These are phyloP conservation scores for Neurospora sp. DNA, from an alignment of 495 filamentous ascomycete species.

Conservation along the genomic window DNA sequence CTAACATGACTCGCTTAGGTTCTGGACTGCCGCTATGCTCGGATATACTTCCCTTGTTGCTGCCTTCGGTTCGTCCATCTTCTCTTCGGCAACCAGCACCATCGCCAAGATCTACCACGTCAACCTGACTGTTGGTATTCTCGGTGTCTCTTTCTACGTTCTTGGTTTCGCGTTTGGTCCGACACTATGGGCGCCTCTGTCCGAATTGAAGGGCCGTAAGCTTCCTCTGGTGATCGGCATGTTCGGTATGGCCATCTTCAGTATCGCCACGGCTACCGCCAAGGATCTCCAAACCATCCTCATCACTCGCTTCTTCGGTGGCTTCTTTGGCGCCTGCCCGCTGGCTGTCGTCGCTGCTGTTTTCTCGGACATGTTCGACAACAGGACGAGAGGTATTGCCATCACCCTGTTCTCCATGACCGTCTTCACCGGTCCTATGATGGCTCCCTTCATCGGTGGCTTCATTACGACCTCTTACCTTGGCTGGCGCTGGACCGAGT, in stretches of 20 bases:
- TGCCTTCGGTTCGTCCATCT: constrained; percentile 63
- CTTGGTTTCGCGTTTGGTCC: constrained; percentile 61
- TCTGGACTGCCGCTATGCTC: constrained; percentile 60
- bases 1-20: constrained; percentile 28
- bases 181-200: constrained; percentile 59
- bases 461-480: constrained; percentile 62
- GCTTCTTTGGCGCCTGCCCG: constrained; percentile 66
- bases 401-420: constrained; percentile 77
- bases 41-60: constrained; percentile 68
- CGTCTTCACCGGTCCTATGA: constrained; percentile 71
- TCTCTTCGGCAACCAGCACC: constrained; percentile 49
- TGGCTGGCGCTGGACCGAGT: constrained; percentile 86
- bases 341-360: constrained; percentile 77
- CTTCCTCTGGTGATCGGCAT: constrained; percentile 60
- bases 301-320: constrained; percentile 76
- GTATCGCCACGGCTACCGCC: constrained; percentile 55
- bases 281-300: constrained; percentile 79
- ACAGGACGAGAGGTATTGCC: constrained; percentile 65
- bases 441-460: constrained; percentile 75
- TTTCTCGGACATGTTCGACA: constrained; percentile 83
- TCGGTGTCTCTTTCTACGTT: constrained; percentile 63
- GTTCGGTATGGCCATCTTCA: constrained; percentile 74
- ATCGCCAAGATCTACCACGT: constrained; percentile 46
- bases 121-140: constrained; percentile 47
- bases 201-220: constrained; percentile 67